phyloP scores from a whole-genome alignment of 345 rosid genomes.

The Lepidium africanum region DNA sequence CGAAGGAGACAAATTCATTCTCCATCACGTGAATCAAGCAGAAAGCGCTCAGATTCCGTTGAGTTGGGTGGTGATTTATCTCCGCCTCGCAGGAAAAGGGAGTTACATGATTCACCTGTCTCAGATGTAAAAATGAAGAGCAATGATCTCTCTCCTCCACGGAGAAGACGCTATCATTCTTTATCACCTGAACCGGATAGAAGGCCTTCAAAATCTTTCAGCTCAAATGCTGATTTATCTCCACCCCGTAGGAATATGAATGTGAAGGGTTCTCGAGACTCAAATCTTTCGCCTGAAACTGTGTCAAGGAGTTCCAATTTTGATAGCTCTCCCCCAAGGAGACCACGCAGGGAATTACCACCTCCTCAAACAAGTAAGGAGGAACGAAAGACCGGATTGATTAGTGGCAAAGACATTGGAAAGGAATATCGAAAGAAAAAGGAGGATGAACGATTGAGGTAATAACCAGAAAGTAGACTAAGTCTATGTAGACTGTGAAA shows the following conservation, averaged over 20 bases:
- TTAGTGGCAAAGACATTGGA: constrained; percentile 55
- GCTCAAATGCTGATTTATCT: constrained; percentile 32
- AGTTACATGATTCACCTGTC: constrained; percentile 9
- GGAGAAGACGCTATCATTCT: constrained; percentile 19
- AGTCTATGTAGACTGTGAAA: neutral
- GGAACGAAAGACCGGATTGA: constrained; percentile 52
- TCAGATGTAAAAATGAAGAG: constrained; percentile 21
- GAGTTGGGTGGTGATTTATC: constrained; percentile 32
- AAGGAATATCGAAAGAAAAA: constrained; percentile 54
- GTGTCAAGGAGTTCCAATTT: constrained; percentile 19
- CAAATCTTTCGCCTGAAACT: constrained; percentile 45
- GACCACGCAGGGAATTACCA: constrained; percentile 33
- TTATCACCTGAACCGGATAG: constrained; percentile 25
- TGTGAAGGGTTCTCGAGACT: constrained; percentile 16
- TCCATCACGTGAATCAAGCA: constrained; percentile 12
- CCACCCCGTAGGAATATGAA: constrained; percentile 27
- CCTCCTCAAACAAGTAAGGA: constrained; percentile 34
- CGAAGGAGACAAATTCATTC: constrained; percentile 20
- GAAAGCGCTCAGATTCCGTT: constrained; percentile 15
- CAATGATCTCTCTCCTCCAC: constrained; percentile 23
- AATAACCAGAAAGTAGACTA: neutral
- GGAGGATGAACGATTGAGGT: constrained; percentile 58
- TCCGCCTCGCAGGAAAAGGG: constrained; percentile 28
- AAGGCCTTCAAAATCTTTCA: constrained; percentile 10
- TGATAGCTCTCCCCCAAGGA: constrained; percentile 61